Conservation (phyloP, 768 basidiomycete genomes). For the Tylopilus felleus region DNA sequence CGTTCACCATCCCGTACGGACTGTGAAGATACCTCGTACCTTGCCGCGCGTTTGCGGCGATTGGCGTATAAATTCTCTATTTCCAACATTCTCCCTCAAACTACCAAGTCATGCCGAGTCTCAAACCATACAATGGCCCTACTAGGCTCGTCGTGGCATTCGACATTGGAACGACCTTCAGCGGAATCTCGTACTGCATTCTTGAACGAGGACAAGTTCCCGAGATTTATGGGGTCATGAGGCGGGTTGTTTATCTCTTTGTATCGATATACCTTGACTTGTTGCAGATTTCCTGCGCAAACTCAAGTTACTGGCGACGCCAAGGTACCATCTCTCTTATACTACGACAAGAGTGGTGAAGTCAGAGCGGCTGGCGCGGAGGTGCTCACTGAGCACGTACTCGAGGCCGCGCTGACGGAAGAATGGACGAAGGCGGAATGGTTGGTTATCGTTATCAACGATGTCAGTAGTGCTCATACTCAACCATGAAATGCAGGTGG, state of each 20-base stretch:
- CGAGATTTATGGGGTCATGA: conserved; percentile 3
- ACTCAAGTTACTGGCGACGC: background rate
- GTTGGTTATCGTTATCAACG: background rate
- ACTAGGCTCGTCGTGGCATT: background rate
- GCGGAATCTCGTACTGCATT: background rate
- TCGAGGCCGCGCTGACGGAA: background rate
- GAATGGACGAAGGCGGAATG: background rate
- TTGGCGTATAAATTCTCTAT: background rate
- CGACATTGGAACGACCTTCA: background rate
- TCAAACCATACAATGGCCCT: background rate
- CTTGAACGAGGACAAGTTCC: conserved; percentile 12
- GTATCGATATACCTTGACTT: background rate
- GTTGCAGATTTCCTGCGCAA: conserved; percentile 35
- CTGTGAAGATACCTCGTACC: background rate
- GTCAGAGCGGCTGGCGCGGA: background rate
- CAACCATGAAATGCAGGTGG: background rate
- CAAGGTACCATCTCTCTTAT: background rate
- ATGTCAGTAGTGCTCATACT: background rate
- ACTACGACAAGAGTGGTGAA: background rate
- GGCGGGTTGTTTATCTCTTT: background rate
- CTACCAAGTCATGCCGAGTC: background rate
- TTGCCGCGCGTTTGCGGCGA: background rate
- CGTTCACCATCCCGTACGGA: background rate
- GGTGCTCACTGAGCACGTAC: background rate
- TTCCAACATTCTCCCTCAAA: background rate